Base-by-base conservation (phyloP, 2,329 filamentous ascomycete species). In the Colletotrichum endophyticum region DNA sequence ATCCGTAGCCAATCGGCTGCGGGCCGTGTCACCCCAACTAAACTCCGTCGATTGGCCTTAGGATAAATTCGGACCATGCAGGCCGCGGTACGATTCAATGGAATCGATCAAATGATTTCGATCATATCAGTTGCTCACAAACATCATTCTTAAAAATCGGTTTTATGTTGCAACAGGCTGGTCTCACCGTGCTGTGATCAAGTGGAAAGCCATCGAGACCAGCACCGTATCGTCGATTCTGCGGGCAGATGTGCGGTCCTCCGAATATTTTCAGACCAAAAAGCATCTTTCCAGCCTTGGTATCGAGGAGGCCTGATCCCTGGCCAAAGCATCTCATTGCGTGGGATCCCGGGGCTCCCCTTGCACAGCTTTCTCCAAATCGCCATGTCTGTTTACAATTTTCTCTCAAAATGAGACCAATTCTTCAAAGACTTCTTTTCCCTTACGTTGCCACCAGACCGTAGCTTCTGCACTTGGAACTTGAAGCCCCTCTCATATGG, bases 71-170 rank as follows among this genome's bases (percentile, higher is more conserved):
- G 3, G 44, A 12, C 6, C n/a, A 49, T 12, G 6, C 44, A 49
- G 9, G 1, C 44, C 9, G 44, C 7, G 0, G 2, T 22, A 13
- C 2, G n/a, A 13, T 22, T 1, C n/a, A 12, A 22, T 22, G n/a
- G 11, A 13, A 49, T 49, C 15, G 11, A 13, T 49, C 19, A 22
- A 49, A 22, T 49, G 2, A 22, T 49, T 49, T n/a, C 5, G 19
- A 7, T 1, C 5, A n/a, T 12, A 22, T 22, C 3, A 9, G 6
- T n/a, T 22, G 11, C 44, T 49, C 19, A 22, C 9, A 6, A 49
- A 13, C 11, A 7, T 13, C n/a, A 13, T 22, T 22, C n/a, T 4
- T 7, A 49, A n/a, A 13, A 12, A 13, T 49, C 44, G 6, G 34
- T 16, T 49, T 4, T 12, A 11, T 6, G 19, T n/a, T 49, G n/a